Evolutionary conservation across 306 rosid species (phyloP), one percentile per base, ranked within the genome.

Genomic region (Begonia loranthoides): DNA sequence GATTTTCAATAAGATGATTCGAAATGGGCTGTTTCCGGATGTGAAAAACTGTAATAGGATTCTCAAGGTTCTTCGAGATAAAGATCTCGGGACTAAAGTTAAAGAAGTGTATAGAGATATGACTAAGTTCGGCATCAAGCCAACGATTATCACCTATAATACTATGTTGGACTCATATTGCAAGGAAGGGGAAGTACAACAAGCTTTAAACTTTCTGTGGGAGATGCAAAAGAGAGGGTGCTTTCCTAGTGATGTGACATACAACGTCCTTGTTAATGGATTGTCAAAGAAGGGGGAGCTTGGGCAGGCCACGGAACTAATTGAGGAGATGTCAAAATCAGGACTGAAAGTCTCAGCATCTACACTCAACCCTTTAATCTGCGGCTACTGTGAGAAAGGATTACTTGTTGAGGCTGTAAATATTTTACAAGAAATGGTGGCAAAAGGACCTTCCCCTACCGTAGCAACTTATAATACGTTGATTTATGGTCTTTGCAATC

Each of bases 1-100:
- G 33, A 58, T 76, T 52, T 75, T 77, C 6, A 38, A 73, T 16
- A 71, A 69, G 58, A 87, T 87, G 96, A 46, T 77, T 60, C 24
- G 49, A 41, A 77, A 59, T 24, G 84, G 82, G 9, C 43, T 87
- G 51, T 61, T 79, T 55, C 96, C 96, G 0, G 87, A 77, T 59
- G 82, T 79, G 60, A 71, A 28, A 66, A 77, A 75, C 62, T 87
- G 89, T 59, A 87, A 87, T 73, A 82, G 94, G 75, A 59, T 82
- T 65, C 78, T 87, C 39, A 87, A 64, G 65, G 46, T 70, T 64
- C 65, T 87, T 59, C 73, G 80, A 62, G 78, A 82, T 62, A 70
- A 50, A 56, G 24, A 60, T 15, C 62, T 73, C 45, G 47, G 39
- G 45, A 49, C 16, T 45, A 66, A 56, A 51, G 78, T 75, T 45